Evolutionary conservation across 202 grass and related monocot species (phyloP).

Genomic region (Saccharum hybrid): DNA sequence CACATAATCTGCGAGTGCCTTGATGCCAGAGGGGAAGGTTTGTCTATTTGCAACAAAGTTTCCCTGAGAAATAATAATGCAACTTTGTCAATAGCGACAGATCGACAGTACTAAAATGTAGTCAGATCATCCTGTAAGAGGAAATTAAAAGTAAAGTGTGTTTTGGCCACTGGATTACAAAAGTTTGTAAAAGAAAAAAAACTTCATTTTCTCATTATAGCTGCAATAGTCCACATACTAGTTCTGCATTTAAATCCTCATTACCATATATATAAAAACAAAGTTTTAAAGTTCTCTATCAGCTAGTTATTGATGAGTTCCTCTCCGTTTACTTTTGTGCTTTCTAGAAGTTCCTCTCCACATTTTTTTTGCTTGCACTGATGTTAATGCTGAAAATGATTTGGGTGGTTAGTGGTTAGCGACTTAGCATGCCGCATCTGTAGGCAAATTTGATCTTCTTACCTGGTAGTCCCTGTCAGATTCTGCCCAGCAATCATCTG

Average conservation of each 20-base stretch:
- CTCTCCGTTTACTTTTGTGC: not conserved
- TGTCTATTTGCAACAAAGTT: conserved; percentile 66
- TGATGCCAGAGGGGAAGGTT: conserved; percentile 92
- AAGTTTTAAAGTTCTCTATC: not conserved
- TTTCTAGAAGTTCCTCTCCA: conserved; percentile 17
- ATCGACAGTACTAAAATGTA: not conserved
- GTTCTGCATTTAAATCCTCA: not conserved
- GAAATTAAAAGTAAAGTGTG: not conserved
- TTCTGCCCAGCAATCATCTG: conserved; percentile 99
- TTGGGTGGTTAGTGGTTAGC: conserved; percentile 24
- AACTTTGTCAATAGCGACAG: conserved; percentile 33
- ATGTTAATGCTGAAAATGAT: conserved; percentile 43
- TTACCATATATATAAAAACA: not conserved
- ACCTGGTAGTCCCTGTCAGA: conserved; percentile 73
- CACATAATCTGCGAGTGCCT: conserved; percentile 87
- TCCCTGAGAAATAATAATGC: conserved; percentile 57
- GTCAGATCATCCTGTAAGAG: not conserved
- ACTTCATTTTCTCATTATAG: not conserved
- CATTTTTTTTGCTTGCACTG: conserved; percentile 1
- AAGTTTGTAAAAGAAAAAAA: not conserved
- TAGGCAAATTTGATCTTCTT: conserved; percentile 28
- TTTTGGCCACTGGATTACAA: not conserved
- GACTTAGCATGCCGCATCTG: not conserved
- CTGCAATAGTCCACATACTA: not conserved
- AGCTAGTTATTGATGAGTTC: conserved; percentile 1